phyloP scores from a whole-genome alignment of 2,329 filamentous ascomycete genomes.

The Hymenotorrendiella dingleyae region DNA sequence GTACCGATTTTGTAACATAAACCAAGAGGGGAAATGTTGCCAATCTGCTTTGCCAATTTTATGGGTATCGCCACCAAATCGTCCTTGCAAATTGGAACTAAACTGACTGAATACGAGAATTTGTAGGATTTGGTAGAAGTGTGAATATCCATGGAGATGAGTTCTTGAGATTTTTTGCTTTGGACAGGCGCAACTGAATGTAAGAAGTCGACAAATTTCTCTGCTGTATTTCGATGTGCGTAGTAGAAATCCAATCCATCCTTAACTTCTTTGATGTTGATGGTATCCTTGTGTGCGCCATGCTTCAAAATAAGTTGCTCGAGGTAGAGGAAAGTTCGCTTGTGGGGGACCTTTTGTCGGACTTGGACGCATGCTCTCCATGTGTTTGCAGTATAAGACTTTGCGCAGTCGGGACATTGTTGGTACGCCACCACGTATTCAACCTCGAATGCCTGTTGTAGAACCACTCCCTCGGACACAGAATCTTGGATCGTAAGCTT shows the following conservation, averaged over 20 bases:
- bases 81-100: conserved; percentile 95
- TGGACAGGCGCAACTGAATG: conserved; percentile 73
- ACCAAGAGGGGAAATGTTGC: conserved; percentile 82
- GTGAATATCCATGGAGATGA: conserved; percentile 90
- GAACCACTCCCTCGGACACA: conserved; percentile 55
- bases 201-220: conserved; percentile 88
- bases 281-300: conserved; percentile 81
- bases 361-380: conserved; percentile 94
- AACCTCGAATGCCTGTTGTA: conserved; percentile 95
- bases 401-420: conserved; percentile 91
- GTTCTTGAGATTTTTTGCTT: conserved; percentile 79
- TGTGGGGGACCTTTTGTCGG: conserved; percentile 93
- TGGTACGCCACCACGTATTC: conserved; percentile 86
- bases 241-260: conserved; percentile 98
- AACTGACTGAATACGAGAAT: conserved; percentile 81
- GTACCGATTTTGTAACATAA: conserved; percentile 88
- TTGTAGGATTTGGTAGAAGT: conserved; percentile 91
- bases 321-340: conserved; percentile 75
- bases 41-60: conserved; percentile 76
- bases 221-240: conserved; percentile 79
- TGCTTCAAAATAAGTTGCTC: conserved; percentile 97
- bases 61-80: conserved; percentile 91
- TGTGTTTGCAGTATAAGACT: conserved; percentile 94
- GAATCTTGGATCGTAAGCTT: conserved; percentile 86
- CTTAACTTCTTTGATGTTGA: conserved; percentile 97